Percentiles rank a stretch among this genome's conserved stretches.
Conservation (phyloP, 768 basidiomycete species). For the Boletus rex-veris region DNA sequence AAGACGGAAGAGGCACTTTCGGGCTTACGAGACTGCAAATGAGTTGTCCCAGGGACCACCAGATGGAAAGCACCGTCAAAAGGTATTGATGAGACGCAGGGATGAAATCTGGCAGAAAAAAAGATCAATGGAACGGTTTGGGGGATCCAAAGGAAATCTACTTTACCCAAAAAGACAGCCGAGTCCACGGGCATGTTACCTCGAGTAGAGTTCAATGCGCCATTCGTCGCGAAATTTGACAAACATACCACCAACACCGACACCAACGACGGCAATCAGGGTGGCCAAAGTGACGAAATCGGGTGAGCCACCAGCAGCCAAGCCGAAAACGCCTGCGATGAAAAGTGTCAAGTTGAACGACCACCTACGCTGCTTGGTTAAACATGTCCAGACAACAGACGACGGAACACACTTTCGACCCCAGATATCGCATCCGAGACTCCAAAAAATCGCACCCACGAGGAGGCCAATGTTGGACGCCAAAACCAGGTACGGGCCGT, state of each 20-base stretch:
- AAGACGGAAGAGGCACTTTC: not conserved
- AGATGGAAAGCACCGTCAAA: constrained; percentile 53
- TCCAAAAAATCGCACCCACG: constrained; percentile 48
- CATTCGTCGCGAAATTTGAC: not conserved
- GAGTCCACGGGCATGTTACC: constrained; percentile 57
- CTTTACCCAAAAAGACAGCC: constrained; percentile 47
- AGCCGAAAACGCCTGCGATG: constrained; percentile 50
- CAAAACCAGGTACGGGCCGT: constrained; percentile 47
- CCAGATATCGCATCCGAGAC: constrained; percentile 50
- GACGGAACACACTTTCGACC: constrained; percentile 37
- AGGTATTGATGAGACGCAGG: constrained; percentile 57
- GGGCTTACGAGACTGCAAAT: constrained; percentile 42
- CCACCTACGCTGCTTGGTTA: constrained; percentile 30
- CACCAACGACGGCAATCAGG: constrained; percentile 41
- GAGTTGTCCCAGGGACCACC: constrained; percentile 59
- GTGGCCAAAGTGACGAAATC: constrained; percentile 48
- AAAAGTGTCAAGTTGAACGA: constrained; percentile 55
- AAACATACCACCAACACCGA: constrained; percentile 46
- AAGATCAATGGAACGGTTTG: constrained; percentile 1
- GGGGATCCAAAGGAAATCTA: not conserved
- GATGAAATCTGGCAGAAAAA: constrained; percentile 40
- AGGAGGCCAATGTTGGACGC: constrained; percentile 53
- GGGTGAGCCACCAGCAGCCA: constrained; percentile 45
- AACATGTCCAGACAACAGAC: not conserved
- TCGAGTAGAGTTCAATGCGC: constrained; percentile 1